These are phyloP conservation scores for Bipolaris cookei DNA, from an alignment of 2,329 filamentous ascomycete genomes.

Conservation along the genomic window DNA sequence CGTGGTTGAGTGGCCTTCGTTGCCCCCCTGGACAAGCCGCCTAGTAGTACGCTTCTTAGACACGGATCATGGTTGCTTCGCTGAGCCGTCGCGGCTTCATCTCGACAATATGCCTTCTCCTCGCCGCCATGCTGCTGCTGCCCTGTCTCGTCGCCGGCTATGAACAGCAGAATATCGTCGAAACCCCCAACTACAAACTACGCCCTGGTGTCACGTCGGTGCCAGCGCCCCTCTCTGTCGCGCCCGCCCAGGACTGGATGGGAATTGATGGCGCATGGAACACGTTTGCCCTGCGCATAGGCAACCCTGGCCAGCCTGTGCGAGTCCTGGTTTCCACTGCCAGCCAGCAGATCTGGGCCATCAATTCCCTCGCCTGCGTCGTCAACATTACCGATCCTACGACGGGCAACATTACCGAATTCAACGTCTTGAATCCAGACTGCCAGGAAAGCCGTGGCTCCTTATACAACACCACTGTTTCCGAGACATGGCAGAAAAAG, in stretches of 20 bases:
- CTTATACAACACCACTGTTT: constrained; percentile 62
- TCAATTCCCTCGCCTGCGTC: constrained; percentile 51
- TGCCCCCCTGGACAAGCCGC: constrained; percentile 24
- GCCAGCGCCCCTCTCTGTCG: constrained; percentile 41
- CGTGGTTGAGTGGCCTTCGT: constrained; percentile 32
- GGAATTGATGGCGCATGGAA: constrained; percentile 64
- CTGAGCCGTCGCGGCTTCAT: constrained; percentile 26
- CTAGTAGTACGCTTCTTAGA: constrained; percentile 13
- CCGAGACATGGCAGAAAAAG: constrained; percentile 64
- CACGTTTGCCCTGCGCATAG: constrained; percentile 66
- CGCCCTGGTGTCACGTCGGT: constrained; percentile 28
- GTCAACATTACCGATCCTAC: constrained; percentile 55
- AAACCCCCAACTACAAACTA: constrained; percentile 26
- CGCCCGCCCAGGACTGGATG: constrained; percentile 48
- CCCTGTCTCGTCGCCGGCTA: constrained; percentile 29
- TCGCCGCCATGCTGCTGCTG: constrained; percentile 22
- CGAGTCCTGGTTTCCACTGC: constrained; percentile 69
- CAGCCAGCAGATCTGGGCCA: constrained; percentile 73
- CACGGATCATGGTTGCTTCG: constrained; percentile 32
- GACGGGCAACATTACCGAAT: constrained; percentile 31
- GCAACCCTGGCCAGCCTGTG: constrained; percentile 60
- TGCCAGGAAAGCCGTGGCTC: constrained; percentile 66
- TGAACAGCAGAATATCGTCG: constrained; percentile 32
- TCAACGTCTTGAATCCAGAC: constrained; percentile 27
- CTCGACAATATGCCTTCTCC: constrained; percentile 22